Conservation (phyloP, 768 basidiomycete species). For the Mycena vulgaris region DNA sequence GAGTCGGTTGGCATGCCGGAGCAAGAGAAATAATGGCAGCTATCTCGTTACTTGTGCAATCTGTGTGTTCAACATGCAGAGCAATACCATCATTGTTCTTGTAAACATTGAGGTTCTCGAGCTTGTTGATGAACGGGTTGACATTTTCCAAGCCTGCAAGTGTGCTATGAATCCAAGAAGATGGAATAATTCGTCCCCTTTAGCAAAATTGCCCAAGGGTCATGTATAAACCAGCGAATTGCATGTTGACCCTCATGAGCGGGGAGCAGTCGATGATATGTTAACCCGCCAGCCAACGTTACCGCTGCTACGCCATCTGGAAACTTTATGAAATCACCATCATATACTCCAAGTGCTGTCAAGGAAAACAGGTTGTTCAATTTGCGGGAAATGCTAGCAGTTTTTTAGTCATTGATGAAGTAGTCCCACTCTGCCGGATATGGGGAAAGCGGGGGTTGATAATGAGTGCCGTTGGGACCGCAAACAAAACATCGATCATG, state of each 20-base stretch:
- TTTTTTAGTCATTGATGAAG: background rate
- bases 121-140: background rate
- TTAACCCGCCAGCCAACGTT: background rate
- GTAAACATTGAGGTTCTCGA: background rate
- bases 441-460: no score
- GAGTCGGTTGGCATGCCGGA: background rate
- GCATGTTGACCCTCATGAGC: slow-evolving; percentile 1
- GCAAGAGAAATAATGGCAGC: slow-evolving; percentile 4
- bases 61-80: background rate
- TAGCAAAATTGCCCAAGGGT: background rate
- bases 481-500: no score
- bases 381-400: background rate
- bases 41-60: background rate
- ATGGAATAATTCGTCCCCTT: background rate
- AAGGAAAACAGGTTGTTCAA: slow-evolving; percentile 3
- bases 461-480: no score
- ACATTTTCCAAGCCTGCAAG: background rate
- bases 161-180: background rate
- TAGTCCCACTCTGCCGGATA: background rate
- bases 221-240: background rate
- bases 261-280: background rate
- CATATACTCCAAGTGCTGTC: slow-evolving; percentile 5
- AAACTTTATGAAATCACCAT: slow-evolving; percentile 1
- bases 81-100: background rate
- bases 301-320: background rate